These are phyloP conservation scores for Lyophyllum atratum DNA, from an alignment of 768 basidiomycete genomes.

Conservation along the genomic window DNA sequence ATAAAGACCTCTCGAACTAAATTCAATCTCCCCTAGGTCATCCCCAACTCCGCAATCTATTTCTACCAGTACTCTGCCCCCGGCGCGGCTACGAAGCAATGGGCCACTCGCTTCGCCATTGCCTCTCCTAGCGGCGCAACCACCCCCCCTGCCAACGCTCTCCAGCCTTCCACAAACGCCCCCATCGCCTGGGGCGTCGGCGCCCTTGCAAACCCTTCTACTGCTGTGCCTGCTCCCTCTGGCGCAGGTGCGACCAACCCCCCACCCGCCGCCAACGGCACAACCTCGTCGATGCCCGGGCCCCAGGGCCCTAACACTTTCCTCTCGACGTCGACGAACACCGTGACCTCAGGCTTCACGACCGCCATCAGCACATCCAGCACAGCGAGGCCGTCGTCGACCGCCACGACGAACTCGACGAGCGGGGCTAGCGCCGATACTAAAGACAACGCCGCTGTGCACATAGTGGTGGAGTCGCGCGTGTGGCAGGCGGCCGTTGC, in stretches of 20 bases:
- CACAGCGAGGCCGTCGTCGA: neutral
- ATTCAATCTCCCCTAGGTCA: slow-evolving; percentile 44
- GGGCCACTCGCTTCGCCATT: slow-evolving; percentile 82
- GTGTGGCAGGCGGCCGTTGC: slow-evolving; percentile 22
- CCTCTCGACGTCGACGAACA: neutral
- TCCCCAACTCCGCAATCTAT: slow-evolving; percentile 67
- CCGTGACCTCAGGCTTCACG: neutral
- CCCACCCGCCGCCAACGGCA: slow-evolving; percentile 8
- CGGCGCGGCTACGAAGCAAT: slow-evolving; percentile 40
- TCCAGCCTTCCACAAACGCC: slow-evolving; percentile 53
- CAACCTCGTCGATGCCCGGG: slow-evolving; percentile 3
- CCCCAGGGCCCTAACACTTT: neutral
- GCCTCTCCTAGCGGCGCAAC: slow-evolving; percentile 48
- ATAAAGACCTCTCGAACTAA: too few relatives aligned
- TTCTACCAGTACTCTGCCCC: slow-evolving; percentile 76
- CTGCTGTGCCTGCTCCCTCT: slow-evolving; percentile 38
- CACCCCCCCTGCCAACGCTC: slow-evolving; percentile 49
- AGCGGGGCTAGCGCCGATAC: slow-evolving; percentile 5
- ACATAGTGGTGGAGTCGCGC: slow-evolving; percentile 13
- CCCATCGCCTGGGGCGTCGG: slow-evolving; percentile 72
- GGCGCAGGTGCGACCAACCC: neutral
- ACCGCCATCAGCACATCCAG: neutral
- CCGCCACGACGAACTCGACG: slow-evolving; percentile 12
- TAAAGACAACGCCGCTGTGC: slow-evolving; percentile 16
- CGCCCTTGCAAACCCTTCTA: slow-evolving; percentile 47